These are phyloP conservation scores for Fraxinus ornus DNA, from an alignment of 305 asterid genomes.

Conservation along the genomic window DNA sequence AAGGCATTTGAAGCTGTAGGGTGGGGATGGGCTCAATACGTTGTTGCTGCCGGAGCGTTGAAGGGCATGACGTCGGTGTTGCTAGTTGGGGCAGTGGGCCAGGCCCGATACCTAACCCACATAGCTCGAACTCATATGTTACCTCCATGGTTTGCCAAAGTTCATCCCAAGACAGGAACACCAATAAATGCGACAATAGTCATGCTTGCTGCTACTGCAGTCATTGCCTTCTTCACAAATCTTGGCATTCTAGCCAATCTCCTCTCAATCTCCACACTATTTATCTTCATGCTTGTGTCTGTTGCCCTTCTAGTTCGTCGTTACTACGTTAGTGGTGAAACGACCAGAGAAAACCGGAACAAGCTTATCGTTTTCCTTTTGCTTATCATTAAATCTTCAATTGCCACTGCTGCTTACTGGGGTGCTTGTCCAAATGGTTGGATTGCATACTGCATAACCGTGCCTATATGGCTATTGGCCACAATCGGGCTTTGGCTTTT, in stretches of 20 bases:
- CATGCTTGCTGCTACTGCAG: constrained; percentile 57
- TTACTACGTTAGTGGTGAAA: constrained; percentile 52
- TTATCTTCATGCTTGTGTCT: constrained; percentile 72
- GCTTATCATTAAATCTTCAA: constrained; percentile 49
- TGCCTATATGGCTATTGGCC: constrained; percentile 49
- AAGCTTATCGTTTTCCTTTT: constrained; percentile 33
- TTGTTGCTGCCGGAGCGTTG: constrained; percentile 73
- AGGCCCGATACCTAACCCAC: constrained; percentile 79
- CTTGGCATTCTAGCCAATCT: constrained; percentile 46
- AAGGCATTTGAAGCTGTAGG: constrained; percentile 60
- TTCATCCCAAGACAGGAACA: constrained; percentile 59
- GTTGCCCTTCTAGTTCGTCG: constrained; percentile 64
- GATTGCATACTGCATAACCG: constrained; percentile 50
- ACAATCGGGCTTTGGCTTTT: constrained; percentile 40
- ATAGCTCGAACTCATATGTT: constrained; percentile 80
- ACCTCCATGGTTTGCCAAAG: constrained; percentile 76
- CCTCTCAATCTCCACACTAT: constrained; percentile 65
- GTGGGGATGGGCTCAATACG: constrained; percentile 74
- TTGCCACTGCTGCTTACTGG: constrained; percentile 58
- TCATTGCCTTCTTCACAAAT: constrained; percentile 59
- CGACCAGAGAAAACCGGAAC: constrained; percentile 40
- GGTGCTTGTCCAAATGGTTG: constrained; percentile 43
- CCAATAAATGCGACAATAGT: constrained; percentile 60
- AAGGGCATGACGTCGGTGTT: constrained; percentile 81
- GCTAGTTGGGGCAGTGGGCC: constrained; percentile 64